Percentiles rank a stretch among this genome's conserved stretches.
Conservation (phyloP, 805 yeast genomes). For the Pichia pseudocactophila region DNA sequence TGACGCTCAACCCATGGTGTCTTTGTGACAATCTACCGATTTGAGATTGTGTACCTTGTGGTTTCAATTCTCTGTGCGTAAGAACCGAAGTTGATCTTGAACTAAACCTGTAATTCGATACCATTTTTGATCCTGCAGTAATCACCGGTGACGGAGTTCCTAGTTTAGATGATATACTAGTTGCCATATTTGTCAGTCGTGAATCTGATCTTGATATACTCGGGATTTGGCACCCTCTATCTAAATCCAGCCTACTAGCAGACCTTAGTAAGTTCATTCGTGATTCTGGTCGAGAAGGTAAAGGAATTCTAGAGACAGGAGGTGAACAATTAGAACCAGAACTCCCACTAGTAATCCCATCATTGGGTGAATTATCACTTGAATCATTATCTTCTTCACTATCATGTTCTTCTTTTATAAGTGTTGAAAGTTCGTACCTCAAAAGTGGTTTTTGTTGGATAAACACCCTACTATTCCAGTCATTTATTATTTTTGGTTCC, state of each 20-base stretch:
- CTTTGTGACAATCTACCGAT: not conserved
- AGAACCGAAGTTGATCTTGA: constrained; percentile 5
- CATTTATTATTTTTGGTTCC: not conserved
- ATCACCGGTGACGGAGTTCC: constrained; percentile 11
- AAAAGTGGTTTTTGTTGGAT: constrained; percentile 7
- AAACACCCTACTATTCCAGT: not conserved
- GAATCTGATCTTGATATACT: constrained; percentile 8
- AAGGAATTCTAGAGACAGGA: constrained; percentile 18
- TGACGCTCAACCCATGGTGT: not conserved
- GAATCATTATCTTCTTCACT: not conserved
- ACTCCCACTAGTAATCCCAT: too few species aligned
- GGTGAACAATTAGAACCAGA: constrained; percentile 4
- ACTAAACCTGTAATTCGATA: not conserved
- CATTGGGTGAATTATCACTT: constrained; percentile 11
- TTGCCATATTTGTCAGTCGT: constrained; percentile 9
- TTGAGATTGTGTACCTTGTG: not conserved
- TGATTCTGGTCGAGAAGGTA: constrained; percentile 22
- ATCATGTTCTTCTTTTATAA: not conserved
- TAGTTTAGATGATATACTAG: constrained; percentile 6
- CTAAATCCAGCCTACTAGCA: constrained; percentile 4
- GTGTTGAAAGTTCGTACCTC: constrained; percentile 4
- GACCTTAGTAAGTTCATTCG: constrained; percentile 17
- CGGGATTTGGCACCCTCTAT: not conserved
- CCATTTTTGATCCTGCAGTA: not conserved
- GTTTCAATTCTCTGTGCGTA: constrained; percentile 2